These are phyloP conservation scores for Ceratocystis cubensis DNA, from an alignment of 2,329 filamentous ascomycete genomes.

Conservation along the genomic window DNA sequence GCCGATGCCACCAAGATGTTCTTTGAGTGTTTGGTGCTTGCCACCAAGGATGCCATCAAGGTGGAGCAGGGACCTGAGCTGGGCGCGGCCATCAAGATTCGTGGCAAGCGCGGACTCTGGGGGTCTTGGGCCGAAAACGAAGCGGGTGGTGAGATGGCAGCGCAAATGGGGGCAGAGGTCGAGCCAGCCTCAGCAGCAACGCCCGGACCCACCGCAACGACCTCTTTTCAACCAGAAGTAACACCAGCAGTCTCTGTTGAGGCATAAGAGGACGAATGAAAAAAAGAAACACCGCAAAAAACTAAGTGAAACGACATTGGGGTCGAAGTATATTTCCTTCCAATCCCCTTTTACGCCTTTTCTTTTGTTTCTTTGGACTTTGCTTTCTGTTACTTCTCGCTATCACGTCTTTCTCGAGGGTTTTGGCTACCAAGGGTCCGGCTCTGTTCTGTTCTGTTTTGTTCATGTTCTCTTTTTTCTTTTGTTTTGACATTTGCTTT, in stretches of 20 bases:
- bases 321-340: background rate
- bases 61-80: constrained; percentile 74
- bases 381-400: constrained; percentile 5
- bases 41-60: constrained; percentile 95
- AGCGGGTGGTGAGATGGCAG: constrained; percentile 49
- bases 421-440: background rate
- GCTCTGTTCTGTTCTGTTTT: background rate
- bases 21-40: constrained; percentile 89
- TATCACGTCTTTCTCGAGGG: background rate
- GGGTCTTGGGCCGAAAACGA: constrained; percentile 83
- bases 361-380: constrained; percentile 3
- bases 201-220: background rate
- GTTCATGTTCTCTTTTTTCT: background rate
- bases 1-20: constrained; percentile 99
- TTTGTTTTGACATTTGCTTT: background rate
- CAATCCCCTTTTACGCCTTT: background rate
- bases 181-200: constrained; percentile 5
- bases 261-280: constrained; percentile 15
- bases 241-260: constrained; percentile 20
- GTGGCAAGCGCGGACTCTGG: constrained; percentile 92
- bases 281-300: background rate
- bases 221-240: constrained; percentile 1
- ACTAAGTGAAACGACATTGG: constrained; percentile 1
- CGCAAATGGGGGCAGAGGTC: constrained; percentile 35
- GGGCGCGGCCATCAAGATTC: constrained; percentile 68